Conservation (phyloP, 2,329 filamentous ascomycete genomes). For the Trichocomaceae sp. region DNA sequence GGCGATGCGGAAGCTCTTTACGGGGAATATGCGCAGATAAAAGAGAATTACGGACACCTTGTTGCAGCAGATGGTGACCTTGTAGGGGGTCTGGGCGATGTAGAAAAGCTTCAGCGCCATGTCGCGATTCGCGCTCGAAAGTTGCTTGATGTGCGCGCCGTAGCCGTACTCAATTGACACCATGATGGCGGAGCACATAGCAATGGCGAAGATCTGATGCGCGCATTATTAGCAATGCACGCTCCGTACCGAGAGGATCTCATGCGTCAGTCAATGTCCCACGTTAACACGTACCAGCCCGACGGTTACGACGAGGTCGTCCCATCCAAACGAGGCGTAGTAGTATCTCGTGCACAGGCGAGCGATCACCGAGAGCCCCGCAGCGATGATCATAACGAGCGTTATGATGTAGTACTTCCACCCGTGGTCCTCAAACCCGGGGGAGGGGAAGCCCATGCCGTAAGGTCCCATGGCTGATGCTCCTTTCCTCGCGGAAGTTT, state of each 20-base stretch:
- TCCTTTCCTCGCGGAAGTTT: not conserved
- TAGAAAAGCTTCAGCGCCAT: not conserved
- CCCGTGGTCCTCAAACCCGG: slow-evolving; percentile 1
- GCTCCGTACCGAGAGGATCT: too few relatives aligned
- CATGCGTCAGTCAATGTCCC: too few relatives aligned
- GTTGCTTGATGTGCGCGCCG: not conserved
- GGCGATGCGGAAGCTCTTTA: slow-evolving; percentile 8
- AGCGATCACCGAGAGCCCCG: not conserved
- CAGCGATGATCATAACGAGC: slow-evolving; percentile 1
- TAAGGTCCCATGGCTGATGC: not conserved
- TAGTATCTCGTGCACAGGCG: not conserved
- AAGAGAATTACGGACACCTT: slow-evolving; percentile 17
- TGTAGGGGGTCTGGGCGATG: not conserved
- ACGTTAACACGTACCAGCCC: not conserved
- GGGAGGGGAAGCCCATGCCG: not conserved
- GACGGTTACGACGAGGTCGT: not conserved
- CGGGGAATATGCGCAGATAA: slow-evolving; percentile 18
- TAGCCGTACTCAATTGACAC: not conserved
- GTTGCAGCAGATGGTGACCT: not conserved
- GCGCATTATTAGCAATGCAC: too few relatives aligned
- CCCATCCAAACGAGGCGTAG: not conserved
- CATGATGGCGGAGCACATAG: not conserved
- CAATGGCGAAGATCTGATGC: not conserved
- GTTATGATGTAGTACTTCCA: slow-evolving; percentile 1
- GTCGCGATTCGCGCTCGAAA: not conserved